Base-by-base conservation (phyloP, 257 asterid species). In the Nicotiana knightiana region DNA sequence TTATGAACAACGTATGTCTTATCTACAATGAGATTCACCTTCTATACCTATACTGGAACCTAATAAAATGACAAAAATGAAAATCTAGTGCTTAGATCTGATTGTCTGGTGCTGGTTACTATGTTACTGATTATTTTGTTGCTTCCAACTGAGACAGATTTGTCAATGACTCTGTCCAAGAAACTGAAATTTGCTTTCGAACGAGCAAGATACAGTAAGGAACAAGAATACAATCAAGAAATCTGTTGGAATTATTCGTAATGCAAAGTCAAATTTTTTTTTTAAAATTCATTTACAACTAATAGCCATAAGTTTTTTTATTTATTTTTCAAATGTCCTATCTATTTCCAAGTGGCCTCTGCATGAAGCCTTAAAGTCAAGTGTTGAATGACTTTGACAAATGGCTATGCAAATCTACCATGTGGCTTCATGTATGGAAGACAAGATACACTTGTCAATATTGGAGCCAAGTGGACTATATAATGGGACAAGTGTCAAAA, bases 191-290 rank as follows among this genome's bases (percentile, higher is more conserved):
- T 21, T 21, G 24, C 24, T 21, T 21, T 21, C 24, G 24, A 88
- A 88, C 17, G 33, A 66, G 76, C 16, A 89, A 32, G 17, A 85
- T 71, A 16, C 83, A 21, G 80, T 18, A 84, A 53, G 91, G 92
- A 59, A 86, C 83, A 12, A 83, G 35, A 81, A 90, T 80, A 8
- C 91, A 93, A 8, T 59, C 87, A 26, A 80, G 82, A 87, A 88
- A 91, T 79, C 94, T 21, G 24, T 21, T 21, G 24, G 24, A 21
- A 21, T 21, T 21, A 21, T 21, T 21, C 24, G 24, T 21, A 21
- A 21, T 21, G 24, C 24, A 21, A 21, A 21, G 24, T 21, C 24
- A 21, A 21, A n/a, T n/a, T n/a, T 21, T 21, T 21, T 21, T 21
- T 21, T 21, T 21, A 21, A 21, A 21, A 21, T 21, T 21, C 24